phyloP scores from a whole-genome alignment of 2,329 filamentous ascomycete species.

The Xylariaceae sp. region DNA sequence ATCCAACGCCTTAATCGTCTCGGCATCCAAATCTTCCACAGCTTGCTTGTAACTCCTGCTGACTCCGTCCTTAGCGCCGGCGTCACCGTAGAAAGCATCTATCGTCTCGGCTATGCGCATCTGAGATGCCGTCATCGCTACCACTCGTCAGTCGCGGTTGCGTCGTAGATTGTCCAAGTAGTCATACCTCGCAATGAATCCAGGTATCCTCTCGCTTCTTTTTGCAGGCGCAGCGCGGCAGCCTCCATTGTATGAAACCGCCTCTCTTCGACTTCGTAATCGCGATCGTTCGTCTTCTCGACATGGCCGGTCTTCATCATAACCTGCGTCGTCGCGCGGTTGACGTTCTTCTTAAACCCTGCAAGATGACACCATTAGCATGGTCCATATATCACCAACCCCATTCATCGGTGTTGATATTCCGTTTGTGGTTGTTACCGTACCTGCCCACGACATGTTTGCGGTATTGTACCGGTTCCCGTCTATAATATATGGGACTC shows the following conservation, averaged over 20 bases:
- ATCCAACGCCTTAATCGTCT: slow-evolving; percentile 97
- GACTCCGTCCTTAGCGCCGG: slow-evolving; percentile 92
- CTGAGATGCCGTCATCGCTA: slow-evolving; percentile 90
- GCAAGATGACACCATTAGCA: slow-evolving; percentile 28
- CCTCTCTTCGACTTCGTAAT: slow-evolving; percentile 97
- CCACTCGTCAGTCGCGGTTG: slow-evolving; percentile 57
- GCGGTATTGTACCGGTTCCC: slow-evolving; percentile 33
- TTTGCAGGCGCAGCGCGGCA: slow-evolving; percentile 88
- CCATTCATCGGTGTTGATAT: background rate
- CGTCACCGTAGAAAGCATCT: slow-evolving; percentile 97
- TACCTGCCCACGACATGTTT: slow-evolving; percentile 76
- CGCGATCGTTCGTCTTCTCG: slow-evolving; percentile 97
- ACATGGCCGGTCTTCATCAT: slow-evolving; percentile 99
- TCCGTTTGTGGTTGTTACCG: background rate
- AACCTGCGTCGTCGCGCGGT: slow-evolving; percentile 97
- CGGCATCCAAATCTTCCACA: slow-evolving; percentile 95
- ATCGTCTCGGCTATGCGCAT: slow-evolving; percentile 99
- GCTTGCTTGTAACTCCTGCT: slow-evolving; percentile 98
- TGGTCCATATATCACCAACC: background rate
- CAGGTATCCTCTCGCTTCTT: slow-evolving; percentile 97
- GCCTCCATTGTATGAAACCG: slow-evolving; percentile 98
- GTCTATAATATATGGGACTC: slow-evolving; percentile 12
- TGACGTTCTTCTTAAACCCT: slow-evolving; percentile 97
- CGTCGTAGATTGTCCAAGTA: no score
- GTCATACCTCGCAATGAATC: slow-evolving; percentile 86